Percentiles rank a stretch among this genome's conserved stretches.
These are phyloP conservation scores for Sporothrix globosa DNA, from an alignment of 2,329 filamentous ascomycete genomes.

Conservation along the genomic window DNA sequence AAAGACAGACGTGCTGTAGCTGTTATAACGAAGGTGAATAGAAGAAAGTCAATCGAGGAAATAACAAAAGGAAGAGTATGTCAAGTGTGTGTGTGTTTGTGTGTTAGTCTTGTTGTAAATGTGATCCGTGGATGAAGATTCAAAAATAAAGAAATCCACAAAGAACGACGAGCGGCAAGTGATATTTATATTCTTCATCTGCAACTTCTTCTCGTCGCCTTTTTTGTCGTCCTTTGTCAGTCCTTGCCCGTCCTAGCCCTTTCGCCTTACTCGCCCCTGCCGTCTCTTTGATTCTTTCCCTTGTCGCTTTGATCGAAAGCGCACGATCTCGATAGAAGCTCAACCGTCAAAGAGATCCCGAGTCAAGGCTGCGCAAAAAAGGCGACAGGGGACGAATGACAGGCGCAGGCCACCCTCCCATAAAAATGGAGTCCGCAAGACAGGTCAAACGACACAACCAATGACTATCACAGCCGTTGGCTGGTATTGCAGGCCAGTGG, in stretches of 20 bases:
- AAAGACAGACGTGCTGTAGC: background rate
- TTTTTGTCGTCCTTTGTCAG: background rate
- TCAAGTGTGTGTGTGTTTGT: background rate
- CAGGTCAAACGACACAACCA: background rate
- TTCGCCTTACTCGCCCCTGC: background rate
- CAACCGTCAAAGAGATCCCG: background rate
- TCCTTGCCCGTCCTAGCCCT: background rate
- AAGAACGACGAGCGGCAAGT: background rate
- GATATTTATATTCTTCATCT: slow-evolving; percentile 1
- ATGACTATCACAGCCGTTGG: too few relatives aligned
- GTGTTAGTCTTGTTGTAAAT: background rate
- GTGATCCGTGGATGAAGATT: background rate
- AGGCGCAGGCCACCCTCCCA: slow-evolving; percentile 1
- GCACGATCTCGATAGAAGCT: slow-evolving; percentile 4
- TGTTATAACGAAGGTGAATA: background rate
- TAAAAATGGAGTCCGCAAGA: background rate
- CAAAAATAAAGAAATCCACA: slow-evolving; percentile 8
- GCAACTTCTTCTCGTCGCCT: background rate
- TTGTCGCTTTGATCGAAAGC: background rate
- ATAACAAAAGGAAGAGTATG: background rate
- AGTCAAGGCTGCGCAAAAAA: slow-evolving; percentile 12
- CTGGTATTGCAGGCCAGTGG: background rate
- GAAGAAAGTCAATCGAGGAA: background rate
- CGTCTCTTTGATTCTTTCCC: background rate
- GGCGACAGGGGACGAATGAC: slow-evolving; percentile 19